Percentiles rank a stretch among this genome's conserved stretches.
Conservation (phyloP, 2,329 filamentous ascomycete species). For the Monosporascus cannonballus region DNA sequence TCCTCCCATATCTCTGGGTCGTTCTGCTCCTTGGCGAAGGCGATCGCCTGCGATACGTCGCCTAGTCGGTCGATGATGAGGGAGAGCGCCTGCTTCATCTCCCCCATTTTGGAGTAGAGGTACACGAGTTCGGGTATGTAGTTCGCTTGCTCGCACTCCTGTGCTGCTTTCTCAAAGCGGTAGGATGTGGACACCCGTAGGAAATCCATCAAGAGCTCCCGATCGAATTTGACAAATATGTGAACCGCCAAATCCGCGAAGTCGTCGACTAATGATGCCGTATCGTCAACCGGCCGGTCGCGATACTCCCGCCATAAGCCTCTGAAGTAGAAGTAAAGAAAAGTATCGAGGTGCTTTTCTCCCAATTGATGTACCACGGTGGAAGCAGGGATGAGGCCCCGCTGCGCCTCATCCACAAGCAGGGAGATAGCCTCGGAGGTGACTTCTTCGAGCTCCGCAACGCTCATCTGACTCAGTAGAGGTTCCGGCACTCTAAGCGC, state of each 20-base stretch:
- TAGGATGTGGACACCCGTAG: constrained; percentile 80
- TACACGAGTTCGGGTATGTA: constrained; percentile 94
- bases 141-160: constrained; percentile 72
- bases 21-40: constrained; percentile 89
- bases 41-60: constrained; percentile 87
- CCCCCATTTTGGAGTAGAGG: constrained; percentile 88
- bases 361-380: constrained; percentile 75
- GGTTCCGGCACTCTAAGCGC: constrained; percentile 74
- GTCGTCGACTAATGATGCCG: constrained; percentile 67
- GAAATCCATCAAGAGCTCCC: constrained; percentile 77
- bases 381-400: constrained; percentile 74
- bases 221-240: constrained; percentile 80
- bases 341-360: constrained; percentile 60
- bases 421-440: constrained; percentile 80
- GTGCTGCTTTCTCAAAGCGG: constrained; percentile 72
- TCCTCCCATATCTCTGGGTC: constrained; percentile 94
- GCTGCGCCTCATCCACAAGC: constrained; percentile 84
- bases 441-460: constrained; percentile 68
- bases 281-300: constrained; percentile 53
- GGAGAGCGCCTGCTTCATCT: constrained; percentile 84
- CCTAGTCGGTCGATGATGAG: constrained; percentile 91
- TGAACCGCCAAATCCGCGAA: constrained; percentile 84
- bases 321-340: constrained; percentile 88
- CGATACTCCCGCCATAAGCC: constrained; percentile 71
- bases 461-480: constrained; percentile 57